Percentiles rank a stretch among this genome's conserved stretches.
Conservation (phyloP, 2,329 filamentous ascomycete species). For the Ophiognomonia clavigignenti-juglandacearum region DNA sequence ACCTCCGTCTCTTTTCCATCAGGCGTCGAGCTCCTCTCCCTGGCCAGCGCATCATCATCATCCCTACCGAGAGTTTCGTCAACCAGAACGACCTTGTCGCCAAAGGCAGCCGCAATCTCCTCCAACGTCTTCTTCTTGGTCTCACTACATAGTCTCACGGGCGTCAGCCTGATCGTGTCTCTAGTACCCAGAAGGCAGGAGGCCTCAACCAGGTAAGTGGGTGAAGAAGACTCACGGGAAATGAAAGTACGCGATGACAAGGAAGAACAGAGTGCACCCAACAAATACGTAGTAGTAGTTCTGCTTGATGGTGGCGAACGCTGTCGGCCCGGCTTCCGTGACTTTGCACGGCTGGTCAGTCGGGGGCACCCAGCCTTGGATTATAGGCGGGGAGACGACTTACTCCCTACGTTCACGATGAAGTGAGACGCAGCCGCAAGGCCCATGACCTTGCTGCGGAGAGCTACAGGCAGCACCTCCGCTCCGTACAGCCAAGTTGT, state of each 20-base stretch:
- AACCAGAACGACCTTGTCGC: constrained; percentile 36
- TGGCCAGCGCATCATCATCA: no score
- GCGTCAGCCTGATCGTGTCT: no score
- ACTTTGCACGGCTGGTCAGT: constrained; percentile 27
- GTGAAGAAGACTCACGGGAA: constrained; percentile 33
- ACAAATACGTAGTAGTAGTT: constrained; percentile 61
- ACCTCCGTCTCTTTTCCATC: no score
- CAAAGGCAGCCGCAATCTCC: constrained; percentile 43
- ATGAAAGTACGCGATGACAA: constrained; percentile 47
- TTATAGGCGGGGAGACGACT: background rate
- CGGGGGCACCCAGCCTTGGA: no score
- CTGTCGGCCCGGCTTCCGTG: constrained; percentile 49
- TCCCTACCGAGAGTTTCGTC: background rate
- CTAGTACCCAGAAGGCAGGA: background rate
- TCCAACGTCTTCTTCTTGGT: constrained; percentile 43
- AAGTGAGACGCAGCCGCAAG: constrained; percentile 48
- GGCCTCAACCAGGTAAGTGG: background rate
- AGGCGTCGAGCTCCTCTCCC: no score
- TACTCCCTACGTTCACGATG: constrained; percentile 44
- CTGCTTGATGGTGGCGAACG: constrained; percentile 50
- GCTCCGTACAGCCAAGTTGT: constrained; percentile 53
- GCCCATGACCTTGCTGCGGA: constrained; percentile 52
- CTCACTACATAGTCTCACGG: no score
- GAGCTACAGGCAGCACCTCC: constrained; percentile 47
- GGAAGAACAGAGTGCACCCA: constrained; percentile 45